Base-by-base conservation (phyloP, 2,329 filamentous ascomycete genomes). In the Neofusicoccum sp. region DNA sequence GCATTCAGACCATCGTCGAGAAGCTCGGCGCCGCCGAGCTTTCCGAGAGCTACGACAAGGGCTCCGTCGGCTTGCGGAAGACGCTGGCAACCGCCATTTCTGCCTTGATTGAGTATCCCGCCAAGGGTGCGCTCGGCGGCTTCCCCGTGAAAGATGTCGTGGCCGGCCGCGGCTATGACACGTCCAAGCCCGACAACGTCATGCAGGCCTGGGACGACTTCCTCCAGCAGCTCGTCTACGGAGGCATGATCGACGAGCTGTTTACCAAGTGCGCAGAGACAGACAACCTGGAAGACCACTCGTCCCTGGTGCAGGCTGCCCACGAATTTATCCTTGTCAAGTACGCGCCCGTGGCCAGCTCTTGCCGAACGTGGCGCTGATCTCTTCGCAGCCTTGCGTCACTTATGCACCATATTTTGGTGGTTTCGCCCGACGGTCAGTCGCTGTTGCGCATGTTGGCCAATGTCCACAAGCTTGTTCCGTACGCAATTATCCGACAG, bases 21-120 rank as follows among this genome's bases (percentile, higher is more conserved):
- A 73, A 73, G 56, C 67, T 94, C 61, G 87, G 83, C 7, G 83
- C 87, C 36, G 89, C 87, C 1, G 86, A 91, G 56, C 79, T 94
- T 36, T 92, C 89, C 1, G 91, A 94, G 74, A 92, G 89, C 72
- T 94, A 93, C 70, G 91, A 94, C 73, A 92, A 92, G 75, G 90
- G 89, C 12, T 82, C 86, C 0, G 77, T 94, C 67, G 91, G 91
- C 0, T 87, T 88, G 64, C 82, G 91, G 58, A 93, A 92, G 77
- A 90, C 89, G 22, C 77, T 94, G 54, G 86, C 90, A 0, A 92
- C 91, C 6, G 90, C 88, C 0, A 83, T 87, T 8, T 89, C 89
- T 39, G 85, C 86, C 6, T 75, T 93, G 63, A 81, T 91, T 61
- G 91, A 93, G 76, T 87, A 88, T 71, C 78, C 90, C 11, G 86